Conservation (phyloP, 169 alveolate species). For the Condylostoma magnum region DNA sequence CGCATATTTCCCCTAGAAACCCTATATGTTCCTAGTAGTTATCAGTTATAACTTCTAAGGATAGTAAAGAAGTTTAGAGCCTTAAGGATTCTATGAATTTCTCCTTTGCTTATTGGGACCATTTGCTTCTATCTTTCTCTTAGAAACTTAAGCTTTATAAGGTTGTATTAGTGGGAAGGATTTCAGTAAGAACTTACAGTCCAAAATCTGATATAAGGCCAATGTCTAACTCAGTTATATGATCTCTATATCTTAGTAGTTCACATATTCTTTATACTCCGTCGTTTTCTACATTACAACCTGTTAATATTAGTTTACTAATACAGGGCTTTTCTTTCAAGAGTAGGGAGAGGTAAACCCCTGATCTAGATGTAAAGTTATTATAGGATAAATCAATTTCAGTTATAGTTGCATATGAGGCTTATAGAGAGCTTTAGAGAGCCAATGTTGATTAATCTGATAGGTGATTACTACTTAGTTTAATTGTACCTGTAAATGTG, state of each 20-base stretch:
- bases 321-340: not conserved
- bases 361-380: conserved; percentile 15
- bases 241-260: not conserved
- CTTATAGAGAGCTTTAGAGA: no score
- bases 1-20: conserved; percentile 4
- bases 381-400: conserved; percentile 22
- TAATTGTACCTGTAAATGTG: no score
- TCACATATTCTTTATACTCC: conserved; percentile 15
- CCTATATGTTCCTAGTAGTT: not conserved
- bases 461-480: no score
- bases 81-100: not conserved
- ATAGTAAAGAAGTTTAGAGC: not conserved
- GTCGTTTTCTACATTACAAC: not conserved
- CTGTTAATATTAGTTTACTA: not conserved
- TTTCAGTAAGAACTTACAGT: not conserved
- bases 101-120: not conserved
- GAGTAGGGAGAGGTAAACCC: conserved; percentile 14
- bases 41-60: not conserved
- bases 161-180: not conserved
- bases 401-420: no score
- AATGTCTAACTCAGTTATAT: not conserved
- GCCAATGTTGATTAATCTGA: no score
- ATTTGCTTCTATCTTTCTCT: not conserved
- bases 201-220: conserved; percentile 3
- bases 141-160: not conserved